Base-by-base conservation (phyloP, 345 rosid species). In the Gossypium thurberi region DNA sequence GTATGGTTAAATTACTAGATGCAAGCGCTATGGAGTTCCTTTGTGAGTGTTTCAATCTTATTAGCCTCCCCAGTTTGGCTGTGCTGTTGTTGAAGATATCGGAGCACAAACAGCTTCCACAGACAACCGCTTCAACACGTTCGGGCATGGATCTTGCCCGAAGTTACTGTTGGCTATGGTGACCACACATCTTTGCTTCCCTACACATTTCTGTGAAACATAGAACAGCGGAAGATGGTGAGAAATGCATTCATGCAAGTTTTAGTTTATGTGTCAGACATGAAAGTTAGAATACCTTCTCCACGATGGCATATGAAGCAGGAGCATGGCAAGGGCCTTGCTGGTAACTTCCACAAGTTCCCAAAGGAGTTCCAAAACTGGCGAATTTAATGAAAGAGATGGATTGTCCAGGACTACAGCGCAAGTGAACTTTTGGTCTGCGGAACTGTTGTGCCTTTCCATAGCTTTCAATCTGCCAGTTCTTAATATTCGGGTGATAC, bases 401-500 rank as follows among this genome's bases (percentile, higher is more conserved):
- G 15, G 90, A 72, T 75, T 93, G 95, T 66, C 99, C 98, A 26
- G 76, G 82, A 79, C 81, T 87, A 74, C 99, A 96, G 71, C 75
- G 83, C 80, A 96, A 81, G 79, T 93, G 99, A 82, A 90, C 94
- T 74, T 93, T 96, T 0, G 99, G 97, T 76, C 85, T 88, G 74
- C 82, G 98, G 77, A 91, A 84, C 69, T 85, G 88, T 79, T 93
- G 92, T 60, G 95, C 85, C 83, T 83, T 91, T 14, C 99, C 99
- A 4, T 95, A 92, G 91, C 97, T 95, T 78, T 95, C 98, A 56
- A 95, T 91, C 64, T 88, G 99, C 99, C 99, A 95, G 79, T 93
- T 96, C 90, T 93, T 91, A 65, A 96, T 75, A 28, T 92, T 96
- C 1, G 98, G 98, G 44, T 93, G 99, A 78, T 84, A 90, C 80